Percentiles rank a stretch among this genome's conserved stretches.
phyloP scores from a whole-genome alignment of 2,329 filamentous ascomycete species.

The Beauveria australis region DNA sequence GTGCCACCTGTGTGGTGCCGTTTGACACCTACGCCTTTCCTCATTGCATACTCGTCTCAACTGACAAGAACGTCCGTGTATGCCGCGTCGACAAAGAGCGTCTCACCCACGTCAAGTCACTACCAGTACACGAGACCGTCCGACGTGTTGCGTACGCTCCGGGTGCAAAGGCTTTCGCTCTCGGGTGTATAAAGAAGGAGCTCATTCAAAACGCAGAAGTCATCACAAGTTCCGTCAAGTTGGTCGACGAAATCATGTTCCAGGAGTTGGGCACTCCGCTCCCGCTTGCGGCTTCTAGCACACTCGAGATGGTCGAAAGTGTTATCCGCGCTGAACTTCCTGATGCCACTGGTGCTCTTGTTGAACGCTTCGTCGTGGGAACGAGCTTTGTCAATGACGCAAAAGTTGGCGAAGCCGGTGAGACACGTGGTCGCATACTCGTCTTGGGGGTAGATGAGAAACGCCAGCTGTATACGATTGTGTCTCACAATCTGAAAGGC shows the following conservation, averaged over 20 bases:
- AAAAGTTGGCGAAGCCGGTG: constrained; percentile 37
- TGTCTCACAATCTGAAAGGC: constrained; percentile 63
- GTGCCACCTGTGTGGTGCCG: constrained; percentile 70
- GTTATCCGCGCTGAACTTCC: constrained; percentile 69
- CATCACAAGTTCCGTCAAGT: constrained; percentile 70
- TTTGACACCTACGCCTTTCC: constrained; percentile 80
- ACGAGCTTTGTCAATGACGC: constrained; percentile 69
- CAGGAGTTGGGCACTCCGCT: constrained; percentile 65
- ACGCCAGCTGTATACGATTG: constrained; percentile 63
- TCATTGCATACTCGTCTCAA: constrained; percentile 72
- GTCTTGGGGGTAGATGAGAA: constrained; percentile 75
- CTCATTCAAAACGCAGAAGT: constrained; percentile 64
- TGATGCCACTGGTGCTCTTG: constrained; percentile 43
- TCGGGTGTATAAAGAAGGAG: constrained; percentile 75
- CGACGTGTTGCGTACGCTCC: constrained; percentile 80
- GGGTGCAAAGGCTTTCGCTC: constrained; percentile 69
- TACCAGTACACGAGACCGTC: constrained; percentile 74
- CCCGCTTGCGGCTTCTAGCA: constrained; percentile 40
- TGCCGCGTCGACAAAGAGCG: constrained; percentile 74
- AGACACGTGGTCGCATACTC: constrained; percentile 64
- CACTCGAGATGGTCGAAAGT: constrained; percentile 71
- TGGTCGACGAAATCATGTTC: constrained; percentile 88
- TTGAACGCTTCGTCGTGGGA: constrained; percentile 83
- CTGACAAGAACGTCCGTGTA: constrained; percentile 66
- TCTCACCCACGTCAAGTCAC: constrained; percentile 77